Evolutionary conservation across 495 filamentous ascomycete species (phyloP), one percentile per base, ranked within the genome.

Genomic region (Penicillium daleae): DNA sequence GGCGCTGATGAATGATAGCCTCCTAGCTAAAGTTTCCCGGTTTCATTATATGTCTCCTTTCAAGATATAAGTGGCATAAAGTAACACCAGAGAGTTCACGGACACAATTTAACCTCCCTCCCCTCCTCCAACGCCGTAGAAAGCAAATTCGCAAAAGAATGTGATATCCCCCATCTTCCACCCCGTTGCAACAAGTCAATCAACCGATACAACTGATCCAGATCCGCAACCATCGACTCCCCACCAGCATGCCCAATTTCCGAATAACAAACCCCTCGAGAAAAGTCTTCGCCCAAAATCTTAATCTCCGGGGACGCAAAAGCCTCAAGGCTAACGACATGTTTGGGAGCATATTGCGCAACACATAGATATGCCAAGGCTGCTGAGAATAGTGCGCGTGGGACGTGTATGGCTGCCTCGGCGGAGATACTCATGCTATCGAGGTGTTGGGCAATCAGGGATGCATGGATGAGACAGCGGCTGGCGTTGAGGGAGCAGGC

Each of bases 81-180:
- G 7, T 37, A 15, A 3, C 29, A n/a, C 27, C 17, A 27, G 29
- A 17, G 5, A 51, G 12, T n/a, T n/a, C n/a, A n/a, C n/a, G n/a
- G n/a, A n/a, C n/a, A 44, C 2, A 8, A 44, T 9, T 1, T 44
- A 59, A 5, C 29, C 53, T 40, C 46, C 4, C 42, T 59, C 19
- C 24, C 39, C 15, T 62, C 57, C 26, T 71, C 66, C 13, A 71
- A 19, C 13, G 64, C 66, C 13, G 66, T 29, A 42, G 59, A 63
- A 17, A 71, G 48, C 1, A 67, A 62, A 13, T 24, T 37, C 0
- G 75, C 66, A 65, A 76, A 77, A 27, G 71, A 64, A 26, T 68
- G 63, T 2, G 74, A 70, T 49, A 77, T 76, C 21, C 61, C 70
- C 75, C 75, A 77, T 27, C 75, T 68, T 1, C 74, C 74, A 59